Evolutionary conservation across 1,284 basidiomycete genomes (phyloP).

Genomic region (Singerocomus inundabilis): DNA sequence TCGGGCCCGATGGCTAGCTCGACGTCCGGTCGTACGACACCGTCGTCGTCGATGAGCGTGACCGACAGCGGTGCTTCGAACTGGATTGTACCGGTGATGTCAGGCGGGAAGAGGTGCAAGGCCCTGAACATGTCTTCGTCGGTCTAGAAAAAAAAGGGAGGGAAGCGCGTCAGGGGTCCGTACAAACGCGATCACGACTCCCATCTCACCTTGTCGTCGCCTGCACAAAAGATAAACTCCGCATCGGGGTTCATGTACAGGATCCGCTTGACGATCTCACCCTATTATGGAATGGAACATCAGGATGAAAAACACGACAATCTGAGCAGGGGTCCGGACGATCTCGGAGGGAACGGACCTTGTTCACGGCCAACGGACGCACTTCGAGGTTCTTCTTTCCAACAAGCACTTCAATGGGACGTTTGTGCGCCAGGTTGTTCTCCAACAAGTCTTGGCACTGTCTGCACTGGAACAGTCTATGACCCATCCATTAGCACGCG

Average conservation of each 20-base stretch:
- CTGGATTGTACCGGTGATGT: slow-evolving; percentile 36
- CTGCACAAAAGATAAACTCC: slow-evolving; percentile 96
- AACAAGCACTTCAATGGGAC: slow-evolving; percentile 89
- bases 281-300: slow-evolving; percentile 41
- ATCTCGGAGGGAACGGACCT: slow-evolving; percentile 43
- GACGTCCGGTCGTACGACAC: slow-evolving; percentile 45
- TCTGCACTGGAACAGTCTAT: slow-evolving; percentile 87
- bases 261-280: slow-evolving; percentile 95
- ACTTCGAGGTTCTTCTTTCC: slow-evolving; percentile 99
- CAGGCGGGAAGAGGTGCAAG: slow-evolving; percentile 62
- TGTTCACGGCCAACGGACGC: slow-evolving; percentile 92
- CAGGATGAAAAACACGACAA: too few relatives aligned
- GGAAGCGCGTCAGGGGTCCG: too few relatives aligned
- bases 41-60: slow-evolving; percentile 48
- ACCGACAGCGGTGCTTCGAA: slow-evolving; percentile 77
- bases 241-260: slow-evolving; percentile 90
- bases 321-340: background rate
- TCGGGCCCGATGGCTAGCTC: slow-evolving; percentile 65
- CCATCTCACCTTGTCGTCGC: slow-evolving; percentile 86
- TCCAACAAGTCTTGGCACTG: slow-evolving; percentile 97
- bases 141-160: slow-evolving; percentile 50
- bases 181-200: too few relatives aligned
- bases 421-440: slow-evolving; percentile 84
- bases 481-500: slow-evolving; percentile 16
- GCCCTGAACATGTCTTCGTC: slow-evolving; percentile 98